Conservation (phyloP, 768 basidiomycete species). For the Kwoniella pini region DNA sequence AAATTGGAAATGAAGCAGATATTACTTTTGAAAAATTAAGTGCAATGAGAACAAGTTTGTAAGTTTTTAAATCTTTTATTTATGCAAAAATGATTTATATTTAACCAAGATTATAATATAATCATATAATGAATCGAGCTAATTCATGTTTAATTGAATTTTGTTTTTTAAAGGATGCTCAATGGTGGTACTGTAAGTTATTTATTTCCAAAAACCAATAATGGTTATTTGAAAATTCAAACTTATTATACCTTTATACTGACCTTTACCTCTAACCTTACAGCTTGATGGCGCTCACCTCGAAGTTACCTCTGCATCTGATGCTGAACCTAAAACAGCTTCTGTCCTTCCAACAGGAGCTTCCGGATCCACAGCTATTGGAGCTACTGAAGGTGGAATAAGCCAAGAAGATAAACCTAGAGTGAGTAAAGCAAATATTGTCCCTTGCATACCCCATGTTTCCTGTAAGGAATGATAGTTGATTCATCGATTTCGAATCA, state of each 20-base stretch:
- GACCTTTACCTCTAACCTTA: slow-evolving; percentile 25
- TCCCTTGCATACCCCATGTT: too few species aligned
- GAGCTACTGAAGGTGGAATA: slow-evolving; percentile 53
- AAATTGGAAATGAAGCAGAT: slow-evolving; percentile 59
- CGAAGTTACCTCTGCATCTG: slow-evolving; percentile 68
- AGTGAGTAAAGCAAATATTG: slow-evolving; percentile 40
- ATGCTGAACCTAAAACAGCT: slow-evolving; percentile 47
- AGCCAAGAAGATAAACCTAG: slow-evolving; percentile 87
- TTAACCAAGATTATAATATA: too few species aligned
- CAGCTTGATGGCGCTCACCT: slow-evolving; percentile 70
- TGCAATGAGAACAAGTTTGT: slow-evolving; percentile 35
- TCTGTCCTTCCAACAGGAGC: slow-evolving; percentile 48
- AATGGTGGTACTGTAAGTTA: slow-evolving; percentile 54
- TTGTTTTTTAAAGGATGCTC: slow-evolving; percentile 54
- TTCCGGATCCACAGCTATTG: slow-evolving; percentile 49
- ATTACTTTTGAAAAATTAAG: slow-evolving; percentile 76
- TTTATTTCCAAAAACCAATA: too few species aligned
- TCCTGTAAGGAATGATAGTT: background rate
- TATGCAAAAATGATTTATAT: too few species aligned
- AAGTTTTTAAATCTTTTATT: too few species aligned
- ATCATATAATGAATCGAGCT: too few species aligned
- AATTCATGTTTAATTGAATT: background rate
- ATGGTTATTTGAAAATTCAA: too few species aligned
- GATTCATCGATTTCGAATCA: slow-evolving; percentile 1
- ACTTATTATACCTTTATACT: too few species aligned